A percentile compares a stretch with the other conserved stretches of the same genome.
Conservation (phyloP, 1,284 basidiomycete species). For the Coniferiporia weirii region DNA sequence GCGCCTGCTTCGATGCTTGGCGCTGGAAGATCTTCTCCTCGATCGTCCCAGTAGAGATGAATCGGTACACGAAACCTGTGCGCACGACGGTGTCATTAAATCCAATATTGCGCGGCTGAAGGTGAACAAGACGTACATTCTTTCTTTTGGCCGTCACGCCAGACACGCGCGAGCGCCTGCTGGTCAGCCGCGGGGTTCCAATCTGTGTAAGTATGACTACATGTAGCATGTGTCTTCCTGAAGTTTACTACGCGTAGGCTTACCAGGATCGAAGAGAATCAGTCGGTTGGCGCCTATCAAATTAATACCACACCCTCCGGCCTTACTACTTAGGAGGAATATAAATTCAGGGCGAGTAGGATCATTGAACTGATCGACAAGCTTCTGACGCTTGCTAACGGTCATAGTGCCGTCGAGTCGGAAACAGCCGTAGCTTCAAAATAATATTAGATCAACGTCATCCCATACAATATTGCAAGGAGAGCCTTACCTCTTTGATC, state of each 20-base stretch:
- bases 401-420: conserved; percentile 93
- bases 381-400: conserved; percentile 92
- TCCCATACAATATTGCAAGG: background rate
- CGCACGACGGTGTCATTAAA: no score
- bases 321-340: conserved; percentile 94
- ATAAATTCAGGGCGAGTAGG: conserved; percentile 93
- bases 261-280: conserved; percentile 94
- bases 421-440: conserved; percentile 81
- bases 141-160: conserved; percentile 99
- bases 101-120: no score
- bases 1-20: conserved; percentile 93
- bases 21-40: conserved; percentile 99
- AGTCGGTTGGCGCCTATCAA: conserved; percentile 95
- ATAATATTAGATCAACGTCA: background rate
- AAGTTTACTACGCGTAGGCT: conserved; percentile 19
- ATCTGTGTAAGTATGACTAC: conserved; percentile 43
- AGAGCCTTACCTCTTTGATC: conserved; percentile 66
- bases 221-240: background rate
- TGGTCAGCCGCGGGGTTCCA: conserved; percentile 99
- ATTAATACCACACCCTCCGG: conserved; percentile 98
- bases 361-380: conserved; percentile 97
- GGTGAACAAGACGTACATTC: conserved; percentile 60
- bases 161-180: conserved; percentile 96
- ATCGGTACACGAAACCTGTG: conserved; percentile 93
- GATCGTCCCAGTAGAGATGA: conserved; percentile 96